Evolutionary conservation across 2,329 filamentous ascomycete species (phyloP).

Genomic region (Fusarium sp.): DNA sequence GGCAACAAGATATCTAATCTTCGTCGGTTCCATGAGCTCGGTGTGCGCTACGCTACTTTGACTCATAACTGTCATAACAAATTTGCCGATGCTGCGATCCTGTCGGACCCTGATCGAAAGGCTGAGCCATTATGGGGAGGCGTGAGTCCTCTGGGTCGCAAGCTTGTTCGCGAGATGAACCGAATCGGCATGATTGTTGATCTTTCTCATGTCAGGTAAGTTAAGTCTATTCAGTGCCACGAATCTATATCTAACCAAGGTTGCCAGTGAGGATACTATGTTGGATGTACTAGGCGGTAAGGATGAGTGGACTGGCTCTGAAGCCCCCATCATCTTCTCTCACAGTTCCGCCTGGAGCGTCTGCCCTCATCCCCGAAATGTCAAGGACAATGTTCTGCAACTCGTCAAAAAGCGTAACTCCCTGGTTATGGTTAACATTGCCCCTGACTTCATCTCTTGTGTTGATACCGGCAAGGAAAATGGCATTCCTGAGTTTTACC

Average conservation of each 20-base stretch:
- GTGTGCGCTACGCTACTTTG: constrained; percentile 88
- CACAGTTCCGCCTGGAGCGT: constrained; percentile 85
- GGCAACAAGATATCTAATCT: constrained; percentile 84
- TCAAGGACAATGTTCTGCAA: constrained; percentile 84
- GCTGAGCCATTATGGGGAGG: constrained; percentile 75
- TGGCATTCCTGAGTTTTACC: constrained; percentile 76
- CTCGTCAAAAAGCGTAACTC: constrained; percentile 79
- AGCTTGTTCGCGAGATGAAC: constrained; percentile 89
- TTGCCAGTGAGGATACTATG: constrained; percentile 80
- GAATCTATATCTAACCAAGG: background rate
- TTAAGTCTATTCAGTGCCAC: background rate
- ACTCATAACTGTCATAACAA: constrained; percentile 95
- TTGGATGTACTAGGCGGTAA: constrained; percentile 78
- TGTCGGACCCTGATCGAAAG: constrained; percentile 63
- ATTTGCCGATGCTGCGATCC: constrained; percentile 86
- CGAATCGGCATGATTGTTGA: constrained; percentile 95
- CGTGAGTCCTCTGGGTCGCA: constrained; percentile 76
- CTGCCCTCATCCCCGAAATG: constrained; percentile 91
- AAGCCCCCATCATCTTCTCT: constrained; percentile 87
- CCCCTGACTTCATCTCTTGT: constrained; percentile 85
- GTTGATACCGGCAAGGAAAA: constrained; percentile 67
- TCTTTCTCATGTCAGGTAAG: constrained; percentile 74
- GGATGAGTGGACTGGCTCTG: constrained; percentile 75
- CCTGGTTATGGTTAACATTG: constrained; percentile 92
- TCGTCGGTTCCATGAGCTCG: constrained; percentile 79